Evolutionary conservation across 2,329 filamentous ascomycete genomes (phyloP), one percentile per base, ranked within the genome.

Genomic region (Colletotrichum neosansevieriae): DNA sequence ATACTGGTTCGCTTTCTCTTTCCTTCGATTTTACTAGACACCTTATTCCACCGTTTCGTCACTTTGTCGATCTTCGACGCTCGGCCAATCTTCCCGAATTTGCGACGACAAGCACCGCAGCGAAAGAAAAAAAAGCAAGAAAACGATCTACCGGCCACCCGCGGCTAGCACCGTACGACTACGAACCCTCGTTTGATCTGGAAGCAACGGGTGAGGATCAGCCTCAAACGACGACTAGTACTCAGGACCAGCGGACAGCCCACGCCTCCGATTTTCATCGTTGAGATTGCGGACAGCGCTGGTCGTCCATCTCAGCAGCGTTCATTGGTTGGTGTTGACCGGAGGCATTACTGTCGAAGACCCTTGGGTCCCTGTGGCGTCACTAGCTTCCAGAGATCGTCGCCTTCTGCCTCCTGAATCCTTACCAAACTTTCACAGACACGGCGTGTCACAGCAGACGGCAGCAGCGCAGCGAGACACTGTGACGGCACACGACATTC

Each of bases 231-330:
- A 58, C 21, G 6, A 32, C 19, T 53, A 49, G 53, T 42, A 32
- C 40, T 29, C 21, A 36, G 17, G 34, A 60, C 21, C 47, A 49
- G 34, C 32, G 54, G 47, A 53, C 13, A 50, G 34, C n/a, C 40
- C 15, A 59, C 53, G 34, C 36, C 17, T 40, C 21, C 47, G 45
- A 11, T 40, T 58, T 38, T 47, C 36, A 44, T 47, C 34, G 29
- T 54, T 38, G 51, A 63, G 57, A 67, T 69, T 62, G 63, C 34
- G 50, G 67, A 65, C 34, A 62, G 63, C 63, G 58, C 67, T 45
- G 57, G 50, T 58, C 57, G 63, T 69, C 53, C 57, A n/a, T 63
- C 57, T 69, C 38, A 36, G n/a, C 17, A 44, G 15, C 44, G 63
- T 32, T 58, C 51, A 58, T 69, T 69, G 63, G 63, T 34, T 17